phyloP scores from a whole-genome alignment of 2,329 filamentous ascomycete genomes.

The Cercospora nicotianae region DNA sequence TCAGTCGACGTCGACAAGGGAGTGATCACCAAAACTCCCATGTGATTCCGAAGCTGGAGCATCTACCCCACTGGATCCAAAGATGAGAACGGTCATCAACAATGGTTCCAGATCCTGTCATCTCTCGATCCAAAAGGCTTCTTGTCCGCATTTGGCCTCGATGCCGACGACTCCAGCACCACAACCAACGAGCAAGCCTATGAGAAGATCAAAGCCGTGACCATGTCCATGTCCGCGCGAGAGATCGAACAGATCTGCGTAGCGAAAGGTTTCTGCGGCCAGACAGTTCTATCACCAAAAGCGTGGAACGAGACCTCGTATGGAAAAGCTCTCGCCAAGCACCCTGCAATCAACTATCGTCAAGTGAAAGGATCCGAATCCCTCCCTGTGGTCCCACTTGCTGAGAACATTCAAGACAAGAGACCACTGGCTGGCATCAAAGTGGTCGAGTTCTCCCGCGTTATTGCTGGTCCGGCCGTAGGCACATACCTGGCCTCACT shows the following conservation, averaged over 20 bases:
- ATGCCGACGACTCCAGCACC: slow-evolving; percentile 35
- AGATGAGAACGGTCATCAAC: slow-evolving; percentile 30
- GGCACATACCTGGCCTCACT: slow-evolving; percentile 34
- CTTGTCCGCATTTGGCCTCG: slow-evolving; percentile 50
- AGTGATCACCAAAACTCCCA: slow-evolving; percentile 45
- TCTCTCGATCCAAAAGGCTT: slow-evolving; percentile 49
- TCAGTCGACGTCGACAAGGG: slow-evolving; percentile 31
- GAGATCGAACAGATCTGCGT: slow-evolving; percentile 48
- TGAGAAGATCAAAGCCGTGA: slow-evolving; percentile 37
- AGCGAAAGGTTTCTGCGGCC: slow-evolving; percentile 35
- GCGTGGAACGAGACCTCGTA: slow-evolving; percentile 48
- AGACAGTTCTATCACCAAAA: slow-evolving; percentile 39
- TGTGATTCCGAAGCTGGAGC: slow-evolving; percentile 45
- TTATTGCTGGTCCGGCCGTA: slow-evolving; percentile 35
- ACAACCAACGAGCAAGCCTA: slow-evolving; percentile 38
- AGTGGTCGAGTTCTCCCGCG: slow-evolving; percentile 33
- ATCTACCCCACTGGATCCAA: slow-evolving; percentile 52
- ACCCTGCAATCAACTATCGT: slow-evolving; percentile 43
- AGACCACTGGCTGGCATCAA: slow-evolving; percentile 43
- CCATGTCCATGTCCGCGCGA: slow-evolving; percentile 40
- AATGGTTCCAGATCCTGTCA: slow-evolving; percentile 55
- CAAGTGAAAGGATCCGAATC: slow-evolving; percentile 14
- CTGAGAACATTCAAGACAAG: slow-evolving; percentile 19
- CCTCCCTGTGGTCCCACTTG: slow-evolving; percentile 17
- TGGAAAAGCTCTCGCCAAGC: slow-evolving; percentile 45